Evolutionary conservation across 192 early-diverging fungal species (phyloP).

Genomic region (Pecoramyces ruminantium): DNA sequence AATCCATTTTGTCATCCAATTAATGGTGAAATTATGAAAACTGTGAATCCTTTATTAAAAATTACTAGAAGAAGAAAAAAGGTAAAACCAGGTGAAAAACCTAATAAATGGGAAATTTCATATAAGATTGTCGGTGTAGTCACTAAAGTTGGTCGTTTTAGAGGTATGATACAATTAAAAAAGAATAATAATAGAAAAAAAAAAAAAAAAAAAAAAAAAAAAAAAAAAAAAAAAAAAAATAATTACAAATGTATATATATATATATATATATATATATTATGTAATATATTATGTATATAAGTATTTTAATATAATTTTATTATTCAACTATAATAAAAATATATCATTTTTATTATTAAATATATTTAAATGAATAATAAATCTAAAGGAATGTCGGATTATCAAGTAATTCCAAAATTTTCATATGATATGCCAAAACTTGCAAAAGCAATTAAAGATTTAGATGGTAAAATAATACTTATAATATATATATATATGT

Average conservation of each 20-base stretch:
- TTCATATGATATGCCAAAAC: constrained; percentile 18
- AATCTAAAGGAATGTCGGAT: constrained; percentile 34
- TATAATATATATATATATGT: neutral
- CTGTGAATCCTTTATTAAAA: constrained; percentile 37
- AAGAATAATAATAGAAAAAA: too few species aligned
- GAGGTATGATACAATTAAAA: constrained; percentile 17
- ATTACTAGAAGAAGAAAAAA: constrained; percentile 25
- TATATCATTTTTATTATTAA: too few species aligned
- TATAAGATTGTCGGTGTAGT: constrained; percentile 31
- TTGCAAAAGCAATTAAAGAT: constrained; percentile 18
- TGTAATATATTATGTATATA: too few species aligned
- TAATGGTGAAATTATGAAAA: constrained; percentile 31
- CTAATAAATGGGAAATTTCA: constrained; percentile 7
- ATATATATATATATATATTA: too few species aligned
- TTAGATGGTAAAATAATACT: constrained; percentile 17
- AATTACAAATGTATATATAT: too few species aligned
- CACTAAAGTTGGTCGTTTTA: constrained; percentile 37
- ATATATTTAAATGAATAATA: too few species aligned
- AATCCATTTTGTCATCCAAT: constrained; percentile 51
- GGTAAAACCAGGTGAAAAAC: neutral
- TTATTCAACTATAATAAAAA: too few species aligned
- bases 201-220: too few species aligned
- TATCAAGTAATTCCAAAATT: constrained; percentile 32
- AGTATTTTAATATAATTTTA: too few species aligned
- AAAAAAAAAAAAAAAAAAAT: too few species aligned